Evolutionary conservation across 495 filamentous ascomycete genomes (phyloP).

Genomic region (Penicillium paxilli): DNA sequence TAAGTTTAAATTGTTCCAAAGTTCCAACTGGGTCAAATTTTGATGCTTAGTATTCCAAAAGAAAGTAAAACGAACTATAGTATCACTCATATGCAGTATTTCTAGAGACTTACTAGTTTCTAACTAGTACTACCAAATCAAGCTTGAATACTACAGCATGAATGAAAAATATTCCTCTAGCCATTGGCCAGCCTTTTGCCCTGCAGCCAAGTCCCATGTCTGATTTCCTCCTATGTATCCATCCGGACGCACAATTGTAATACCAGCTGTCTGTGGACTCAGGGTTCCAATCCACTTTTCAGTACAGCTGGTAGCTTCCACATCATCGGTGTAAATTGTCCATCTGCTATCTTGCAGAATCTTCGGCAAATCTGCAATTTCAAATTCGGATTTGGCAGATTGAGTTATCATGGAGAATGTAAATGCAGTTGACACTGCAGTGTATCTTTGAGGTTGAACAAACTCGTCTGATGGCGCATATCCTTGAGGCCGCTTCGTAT

Average conservation of each 20-base stretch:
- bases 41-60: too few species aligned
- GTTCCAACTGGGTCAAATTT: too few species aligned
- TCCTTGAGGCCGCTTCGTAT: slow-evolving; percentile 50
- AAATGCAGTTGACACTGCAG: slow-evolving; percentile 55
- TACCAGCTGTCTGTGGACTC: slow-evolving; percentile 47
- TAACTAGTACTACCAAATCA: not conserved
- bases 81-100: too few species aligned
- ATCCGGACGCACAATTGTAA: slow-evolving; percentile 66
- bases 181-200: slow-evolving; percentile 50
- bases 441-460: slow-evolving; percentile 60
- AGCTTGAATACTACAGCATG: slow-evolving; percentile 9
- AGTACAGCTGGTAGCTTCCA: slow-evolving; percentile 53
- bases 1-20: too few species aligned
- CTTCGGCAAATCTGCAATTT: slow-evolving; percentile 59
- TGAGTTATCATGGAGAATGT: slow-evolving; percentile 60
- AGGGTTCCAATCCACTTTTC: slow-evolving; percentile 64
- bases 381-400: slow-evolving; percentile 55
- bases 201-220: slow-evolving; percentile 49
- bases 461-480: slow-evolving; percentile 55
- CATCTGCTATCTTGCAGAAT: slow-evolving; percentile 60
- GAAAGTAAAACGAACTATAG: too few species aligned
- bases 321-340: slow-evolving; percentile 67
- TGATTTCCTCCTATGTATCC: slow-evolving; percentile 64
- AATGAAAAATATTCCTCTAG: slow-evolving; percentile 58
- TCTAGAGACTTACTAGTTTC: too few species aligned